A percentile compares a stretch with the other conserved stretches of the same genome.
Conservation (phyloP, 106 monocot genomes). For the Alisma plantagoaquatica region DNA sequence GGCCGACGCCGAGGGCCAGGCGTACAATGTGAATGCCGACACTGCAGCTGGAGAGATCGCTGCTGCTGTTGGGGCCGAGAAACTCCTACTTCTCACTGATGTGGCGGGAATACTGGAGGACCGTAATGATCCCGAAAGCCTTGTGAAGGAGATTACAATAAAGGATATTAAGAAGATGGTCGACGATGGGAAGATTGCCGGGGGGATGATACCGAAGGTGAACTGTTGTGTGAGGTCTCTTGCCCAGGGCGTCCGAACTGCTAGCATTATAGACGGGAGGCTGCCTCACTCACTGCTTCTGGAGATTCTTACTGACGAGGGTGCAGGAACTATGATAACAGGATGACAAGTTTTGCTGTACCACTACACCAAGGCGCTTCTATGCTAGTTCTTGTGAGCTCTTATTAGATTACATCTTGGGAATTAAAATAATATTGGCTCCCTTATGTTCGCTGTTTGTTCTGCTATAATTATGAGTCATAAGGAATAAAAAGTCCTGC, state of each 20-base stretch:
- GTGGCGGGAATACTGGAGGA: slow-evolving; percentile 74
- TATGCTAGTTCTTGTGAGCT: too few species aligned
- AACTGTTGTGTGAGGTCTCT: slow-evolving; percentile 72
- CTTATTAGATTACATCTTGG: too few species aligned
- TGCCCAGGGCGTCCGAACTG: slow-evolving; percentile 77
- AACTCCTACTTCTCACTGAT: slow-evolving; percentile 80
- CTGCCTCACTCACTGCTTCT: slow-evolving; percentile 74
- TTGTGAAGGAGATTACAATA: slow-evolving; percentile 75
- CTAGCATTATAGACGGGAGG: slow-evolving; percentile 88
- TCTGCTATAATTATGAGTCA: too few species aligned
- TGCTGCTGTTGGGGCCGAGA: slow-evolving; percentile 79
- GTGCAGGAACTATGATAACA: slow-evolving; percentile 90
- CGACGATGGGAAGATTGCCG: slow-evolving; percentile 68
- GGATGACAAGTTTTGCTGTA: too few species aligned
- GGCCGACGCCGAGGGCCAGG: slow-evolving; percentile 52
- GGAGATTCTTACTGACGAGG: slow-evolving; percentile 86
- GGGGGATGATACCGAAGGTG: slow-evolving; percentile 98
- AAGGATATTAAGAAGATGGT: slow-evolving; percentile 62
- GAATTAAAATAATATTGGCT: too few species aligned
- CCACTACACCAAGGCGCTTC: too few species aligned
- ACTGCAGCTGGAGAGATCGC: slow-evolving; percentile 87
- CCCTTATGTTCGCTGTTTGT: too few species aligned
- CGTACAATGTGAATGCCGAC: slow-evolving; percentile 87
- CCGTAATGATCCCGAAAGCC: slow-evolving; percentile 45
- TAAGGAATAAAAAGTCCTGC: too few species aligned